These are phyloP conservation scores for Symbiotaphrina buchneri DNA, from an alignment of 495 filamentous ascomycete genomes.

Conservation along the genomic window DNA sequence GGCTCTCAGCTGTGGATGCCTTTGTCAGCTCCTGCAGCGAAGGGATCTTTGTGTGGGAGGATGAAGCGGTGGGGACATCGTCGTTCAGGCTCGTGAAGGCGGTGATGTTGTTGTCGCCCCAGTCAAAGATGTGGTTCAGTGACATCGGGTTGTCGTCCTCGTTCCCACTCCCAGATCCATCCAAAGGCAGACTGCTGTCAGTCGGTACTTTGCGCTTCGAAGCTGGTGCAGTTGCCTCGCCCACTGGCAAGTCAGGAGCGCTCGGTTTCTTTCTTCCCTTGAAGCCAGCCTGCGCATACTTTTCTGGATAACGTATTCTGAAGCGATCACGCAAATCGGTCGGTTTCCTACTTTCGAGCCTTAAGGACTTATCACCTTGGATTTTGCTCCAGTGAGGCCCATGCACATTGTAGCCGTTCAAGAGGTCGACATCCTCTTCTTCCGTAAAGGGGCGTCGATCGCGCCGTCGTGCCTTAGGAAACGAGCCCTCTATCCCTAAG, in stretches of 20 bases:
- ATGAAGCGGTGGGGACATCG: not conserved
- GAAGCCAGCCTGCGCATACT: conserved; percentile 28
- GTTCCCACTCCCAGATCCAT: not conserved
- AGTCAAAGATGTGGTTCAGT: conserved; percentile 1
- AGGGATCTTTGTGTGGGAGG: not conserved
- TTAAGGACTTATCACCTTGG: conserved; percentile 42
- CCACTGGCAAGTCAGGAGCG: too few relatives aligned
- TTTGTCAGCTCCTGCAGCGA: not conserved
- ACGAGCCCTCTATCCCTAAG: conserved; percentile 28
- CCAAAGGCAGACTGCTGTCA: not conserved
- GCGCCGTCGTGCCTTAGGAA: conserved; percentile 27
- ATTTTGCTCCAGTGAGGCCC: conserved; percentile 70
- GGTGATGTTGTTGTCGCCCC: conserved; percentile 1
- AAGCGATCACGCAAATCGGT: conserved; percentile 72
- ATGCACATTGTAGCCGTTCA: conserved; percentile 50
- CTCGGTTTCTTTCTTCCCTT: conserved; percentile 1
- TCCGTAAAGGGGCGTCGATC: conserved; percentile 40
- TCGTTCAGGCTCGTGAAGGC: conserved; percentile 2
- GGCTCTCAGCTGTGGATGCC: not conserved
- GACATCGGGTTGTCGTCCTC: conserved; percentile 1
- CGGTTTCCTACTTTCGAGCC: conserved; percentile 40
- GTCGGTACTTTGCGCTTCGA: not conserved
- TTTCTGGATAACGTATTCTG: conserved; percentile 55
- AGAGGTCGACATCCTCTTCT: conserved; percentile 54
- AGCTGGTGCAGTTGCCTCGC: conserved; percentile 1